These are phyloP conservation scores for Cornus controversa DNA, from an alignment of 148 eudicot genomes.

Conservation along the genomic window DNA sequence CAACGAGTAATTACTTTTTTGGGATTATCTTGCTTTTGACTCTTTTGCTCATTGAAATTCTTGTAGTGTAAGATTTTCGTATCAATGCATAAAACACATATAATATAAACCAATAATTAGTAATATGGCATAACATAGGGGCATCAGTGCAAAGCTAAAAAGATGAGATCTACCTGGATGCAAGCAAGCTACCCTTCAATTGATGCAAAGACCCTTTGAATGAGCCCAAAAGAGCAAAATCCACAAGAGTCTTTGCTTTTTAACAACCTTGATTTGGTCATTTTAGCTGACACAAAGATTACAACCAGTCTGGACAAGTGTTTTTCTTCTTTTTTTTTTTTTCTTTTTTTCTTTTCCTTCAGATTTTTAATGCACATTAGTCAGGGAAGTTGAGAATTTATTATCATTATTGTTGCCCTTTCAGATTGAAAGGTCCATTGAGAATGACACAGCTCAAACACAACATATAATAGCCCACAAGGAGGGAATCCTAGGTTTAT, in stretches of 20 bases:
- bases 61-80: no score
- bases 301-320: background rate
- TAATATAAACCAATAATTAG: no score
- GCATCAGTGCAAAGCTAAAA: no score
- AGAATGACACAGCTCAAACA: background rate
- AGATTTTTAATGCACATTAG: no score
- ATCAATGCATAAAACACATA: no score
- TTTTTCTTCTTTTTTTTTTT: no score
- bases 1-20: no score
- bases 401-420: background rate
- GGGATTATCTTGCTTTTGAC: no score
- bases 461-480: background rate
- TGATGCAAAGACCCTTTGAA: background rate
- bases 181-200: background rate
- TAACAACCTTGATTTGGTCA: slow-evolving; percentile 6
- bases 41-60: no score
- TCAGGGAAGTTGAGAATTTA: background rate
- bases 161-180: no score
- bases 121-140: no score
- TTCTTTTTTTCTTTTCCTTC: no score
- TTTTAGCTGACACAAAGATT: slow-evolving; percentile 3
- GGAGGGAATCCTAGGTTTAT: slow-evolving; percentile 18
- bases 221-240: background rate
- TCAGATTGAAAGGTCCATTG: background rate
- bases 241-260: background rate